Evolutionary conservation across 225 moss, liverwort and hornwort genomes (phyloP).

Genomic region (Bryoerythrophyllum caledonicum): DNA sequence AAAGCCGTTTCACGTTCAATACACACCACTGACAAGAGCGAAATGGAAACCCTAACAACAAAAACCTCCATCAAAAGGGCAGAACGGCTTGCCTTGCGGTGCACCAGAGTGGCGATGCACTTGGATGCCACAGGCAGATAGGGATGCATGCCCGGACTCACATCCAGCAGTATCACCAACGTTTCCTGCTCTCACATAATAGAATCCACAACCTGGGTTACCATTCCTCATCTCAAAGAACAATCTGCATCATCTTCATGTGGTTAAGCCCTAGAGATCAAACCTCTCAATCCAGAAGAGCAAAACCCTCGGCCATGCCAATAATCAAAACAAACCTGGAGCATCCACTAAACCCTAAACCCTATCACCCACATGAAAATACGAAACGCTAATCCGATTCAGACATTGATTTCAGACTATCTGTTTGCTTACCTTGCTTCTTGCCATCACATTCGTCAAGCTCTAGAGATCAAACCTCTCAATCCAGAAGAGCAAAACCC

Average conservation of each 20-base stretch:
- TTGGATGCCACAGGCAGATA: conserved; percentile 67
- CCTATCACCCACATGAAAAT: neutral
- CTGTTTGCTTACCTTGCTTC: conserved; percentile 38
- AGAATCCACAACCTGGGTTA: neutral
- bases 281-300: neutral
- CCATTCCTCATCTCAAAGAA: conserved; percentile 1
- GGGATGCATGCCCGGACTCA: conserved; percentile 83
- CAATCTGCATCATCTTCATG: neutral
- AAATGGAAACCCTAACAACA: conserved; percentile 1
- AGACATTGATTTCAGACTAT: neutral
- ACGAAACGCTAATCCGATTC: neutral
- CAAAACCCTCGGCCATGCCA: no score
- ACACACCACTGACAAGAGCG: neutral
- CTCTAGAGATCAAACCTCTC: neutral
- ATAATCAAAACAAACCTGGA: conserved; percentile 12
- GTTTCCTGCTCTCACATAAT: conserved; percentile 61
- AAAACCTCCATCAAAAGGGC: neutral
- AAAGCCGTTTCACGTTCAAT: conserved; percentile 17
- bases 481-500: neutral
- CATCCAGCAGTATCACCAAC: conserved; percentile 74
- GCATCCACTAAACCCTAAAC: neutral
- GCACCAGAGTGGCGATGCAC: conserved; percentile 64
- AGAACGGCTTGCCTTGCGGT: conserved; percentile 61
- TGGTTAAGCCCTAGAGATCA: neutral
- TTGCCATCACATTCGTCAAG: conserved; percentile 35